These are phyloP conservation scores for Apiospora pterosperma DNA, from an alignment of 2,329 filamentous ascomycete genomes.

Conservation along the genomic window DNA sequence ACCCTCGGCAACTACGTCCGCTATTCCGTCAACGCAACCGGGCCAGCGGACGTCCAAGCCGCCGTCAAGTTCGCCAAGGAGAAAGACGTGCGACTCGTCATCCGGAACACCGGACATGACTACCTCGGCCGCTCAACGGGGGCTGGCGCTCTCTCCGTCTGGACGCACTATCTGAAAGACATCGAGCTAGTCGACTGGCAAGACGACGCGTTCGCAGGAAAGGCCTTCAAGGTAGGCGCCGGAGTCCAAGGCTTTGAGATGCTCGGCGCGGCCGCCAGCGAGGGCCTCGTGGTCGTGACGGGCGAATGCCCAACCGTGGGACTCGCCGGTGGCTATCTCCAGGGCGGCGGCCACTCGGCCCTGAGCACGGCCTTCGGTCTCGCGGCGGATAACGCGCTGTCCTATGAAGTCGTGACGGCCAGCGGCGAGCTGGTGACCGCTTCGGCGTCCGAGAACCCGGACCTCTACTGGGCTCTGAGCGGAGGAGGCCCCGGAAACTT, in stretches of 20 bases:
- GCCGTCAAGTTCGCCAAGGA: conserved; percentile 18
- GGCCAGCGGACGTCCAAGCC: conserved; percentile 2
- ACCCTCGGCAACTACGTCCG: conserved; percentile 9
- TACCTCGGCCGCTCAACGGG: conserved; percentile 51
- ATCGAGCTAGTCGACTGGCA: conserved; percentile 24
- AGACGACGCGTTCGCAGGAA: conserved; percentile 37
- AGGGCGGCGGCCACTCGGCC: conserved; percentile 57
- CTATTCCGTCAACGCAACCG: conserved; percentile 9
- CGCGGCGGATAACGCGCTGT: conserved; percentile 53
- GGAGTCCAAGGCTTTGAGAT: conserved; percentile 45
- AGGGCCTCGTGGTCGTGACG: conserved; percentile 39
- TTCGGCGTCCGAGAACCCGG: conserved; percentile 36
- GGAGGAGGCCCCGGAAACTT: conserved; percentile 49
- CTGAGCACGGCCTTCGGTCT: conserved; percentile 55
- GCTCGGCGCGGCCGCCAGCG: conserved; percentile 30
- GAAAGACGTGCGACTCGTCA: conserved; percentile 42
- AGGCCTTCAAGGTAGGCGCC: conserved; percentile 45
- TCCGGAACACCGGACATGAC: conserved; percentile 50
- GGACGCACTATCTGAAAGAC: conserved; percentile 44
- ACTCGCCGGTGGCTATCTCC: conserved; percentile 55
- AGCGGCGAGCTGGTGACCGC: conserved; percentile 31
- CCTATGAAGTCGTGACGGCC: conserved; percentile 41
- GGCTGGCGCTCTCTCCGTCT: conserved; percentile 43
- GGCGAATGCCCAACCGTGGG: conserved; percentile 54
- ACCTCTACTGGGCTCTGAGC: conserved; percentile 52